Conservation (phyloP, 2,329 filamentous ascomycete species). For the Chalaropsis thielavioides region DNA sequence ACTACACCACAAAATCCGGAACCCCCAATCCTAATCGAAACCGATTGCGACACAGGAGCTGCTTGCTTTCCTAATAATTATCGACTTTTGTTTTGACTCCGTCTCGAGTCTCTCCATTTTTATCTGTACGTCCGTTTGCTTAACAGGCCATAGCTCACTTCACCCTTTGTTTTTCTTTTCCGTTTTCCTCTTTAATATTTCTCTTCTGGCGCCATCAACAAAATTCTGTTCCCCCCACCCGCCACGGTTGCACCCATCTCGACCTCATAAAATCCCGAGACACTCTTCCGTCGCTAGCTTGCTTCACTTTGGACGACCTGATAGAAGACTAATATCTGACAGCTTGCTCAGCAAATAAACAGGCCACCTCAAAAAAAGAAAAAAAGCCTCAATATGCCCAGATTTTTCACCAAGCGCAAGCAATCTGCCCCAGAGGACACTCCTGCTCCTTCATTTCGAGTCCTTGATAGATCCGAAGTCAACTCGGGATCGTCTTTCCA, state of each 20-base stretch:
- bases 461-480: slow-evolving; percentile 38
- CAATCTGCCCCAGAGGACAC: slow-evolving; percentile 41
- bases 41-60: background rate
- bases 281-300: background rate
- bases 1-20: background rate
- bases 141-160: background rate
- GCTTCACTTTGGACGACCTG: background rate
- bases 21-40: slow-evolving; percentile 2
- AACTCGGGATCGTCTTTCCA: background rate
- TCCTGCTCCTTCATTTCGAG: slow-evolving; percentile 41
- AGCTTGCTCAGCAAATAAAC: background rate
- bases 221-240: slow-evolving; percentile 2
- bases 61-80: background rate
- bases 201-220: background rate
- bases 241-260: background rate
- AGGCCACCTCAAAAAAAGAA: background rate
- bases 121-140: background rate
- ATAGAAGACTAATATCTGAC: background rate
- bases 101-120: slow-evolving; percentile 1
- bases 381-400: slow-evolving; percentile 39
- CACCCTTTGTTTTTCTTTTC: background rate
- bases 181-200: background rate
- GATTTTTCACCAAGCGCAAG: slow-evolving; percentile 48
- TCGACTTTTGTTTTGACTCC: background rate
- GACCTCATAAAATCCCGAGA: background rate